phyloP scores from a whole-genome alignment of 1,284 basidiomycete genomes.

The Heterobasidion parviporum region DNA sequence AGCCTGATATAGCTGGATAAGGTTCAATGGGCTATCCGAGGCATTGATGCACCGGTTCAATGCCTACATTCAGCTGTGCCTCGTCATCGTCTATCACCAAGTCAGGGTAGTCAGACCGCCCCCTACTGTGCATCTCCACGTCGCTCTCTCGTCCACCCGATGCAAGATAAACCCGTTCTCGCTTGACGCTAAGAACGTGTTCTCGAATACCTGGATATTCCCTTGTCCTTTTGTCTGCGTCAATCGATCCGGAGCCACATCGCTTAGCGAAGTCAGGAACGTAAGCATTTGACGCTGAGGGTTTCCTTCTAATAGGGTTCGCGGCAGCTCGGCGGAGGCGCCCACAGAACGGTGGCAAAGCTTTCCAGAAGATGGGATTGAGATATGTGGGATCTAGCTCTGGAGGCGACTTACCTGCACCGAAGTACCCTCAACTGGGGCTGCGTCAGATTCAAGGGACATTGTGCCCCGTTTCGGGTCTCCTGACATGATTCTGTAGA shows the following conservation, averaged over 20 bases:
- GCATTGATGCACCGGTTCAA: too few relatives aligned
- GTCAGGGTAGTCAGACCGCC: conserved; percentile 19
- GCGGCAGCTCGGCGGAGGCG: background rate
- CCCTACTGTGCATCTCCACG: conserved; percentile 33
- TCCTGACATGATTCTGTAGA: conserved; percentile 64
- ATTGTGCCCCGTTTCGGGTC: conserved; percentile 75
- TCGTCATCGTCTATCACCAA: too few relatives aligned
- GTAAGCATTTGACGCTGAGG: background rate
- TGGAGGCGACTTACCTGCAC: conserved; percentile 44
- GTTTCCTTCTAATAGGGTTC: background rate
- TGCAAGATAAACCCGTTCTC: conserved; percentile 48
- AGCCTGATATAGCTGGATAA: too few relatives aligned
- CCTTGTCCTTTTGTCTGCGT: conserved; percentile 10
- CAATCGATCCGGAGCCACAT: background rate
- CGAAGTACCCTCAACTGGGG: conserved; percentile 45
- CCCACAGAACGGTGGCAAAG: background rate
- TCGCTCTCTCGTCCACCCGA: conserved; percentile 6
- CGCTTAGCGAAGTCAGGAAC: background rate
- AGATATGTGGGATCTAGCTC: background rate
- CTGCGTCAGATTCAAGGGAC: conserved; percentile 55
- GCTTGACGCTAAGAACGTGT: conserved; percentile 43
- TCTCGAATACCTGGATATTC: conserved; percentile 17
- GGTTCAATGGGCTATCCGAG: too few relatives aligned
- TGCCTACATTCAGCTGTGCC: too few relatives aligned
- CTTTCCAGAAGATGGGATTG: background rate